Evolutionary conservation across 2,329 filamentous ascomycete genomes (phyloP).

Genomic region (Kalaharituber pfeilii): DNA sequence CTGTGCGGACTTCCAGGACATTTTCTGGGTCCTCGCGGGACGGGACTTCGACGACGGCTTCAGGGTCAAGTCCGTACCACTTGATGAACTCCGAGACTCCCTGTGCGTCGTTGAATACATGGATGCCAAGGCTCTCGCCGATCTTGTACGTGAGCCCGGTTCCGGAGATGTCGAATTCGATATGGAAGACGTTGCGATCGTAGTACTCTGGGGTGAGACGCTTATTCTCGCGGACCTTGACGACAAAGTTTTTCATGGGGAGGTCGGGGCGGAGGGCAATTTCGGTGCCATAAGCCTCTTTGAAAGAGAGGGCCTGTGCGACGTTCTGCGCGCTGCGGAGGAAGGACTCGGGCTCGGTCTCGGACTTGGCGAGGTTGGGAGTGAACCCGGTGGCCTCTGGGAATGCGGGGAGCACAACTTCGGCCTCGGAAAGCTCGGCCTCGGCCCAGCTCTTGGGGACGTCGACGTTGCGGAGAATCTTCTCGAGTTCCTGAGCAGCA

Average conservation of each 20-base stretch:
- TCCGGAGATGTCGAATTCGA: slow-evolving; percentile 86
- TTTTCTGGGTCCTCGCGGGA: slow-evolving; percentile 58
- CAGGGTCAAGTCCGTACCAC: slow-evolving; percentile 67
- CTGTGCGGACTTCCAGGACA: slow-evolving; percentile 63
- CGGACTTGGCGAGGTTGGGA: slow-evolving; percentile 52
- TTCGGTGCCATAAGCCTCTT: slow-evolving; percentile 73
- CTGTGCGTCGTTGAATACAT: slow-evolving; percentile 74
- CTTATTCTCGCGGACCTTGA: slow-evolving; percentile 88
- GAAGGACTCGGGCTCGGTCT: slow-evolving; percentile 46
- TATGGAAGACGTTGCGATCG: slow-evolving; percentile 99
- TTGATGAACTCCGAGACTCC: slow-evolving; percentile 74
- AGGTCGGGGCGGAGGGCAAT: slow-evolving; percentile 67
- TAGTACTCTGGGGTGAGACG: slow-evolving; percentile 75
- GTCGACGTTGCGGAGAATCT: slow-evolving; percentile 52
- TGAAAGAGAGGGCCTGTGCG: slow-evolving; percentile 79
- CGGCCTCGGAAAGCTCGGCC: slow-evolving; percentile 30
- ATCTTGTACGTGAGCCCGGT: slow-evolving; percentile 93
- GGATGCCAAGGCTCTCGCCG: slow-evolving; percentile 88
- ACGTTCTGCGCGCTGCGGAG: slow-evolving; percentile 66
- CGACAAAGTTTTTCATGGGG: slow-evolving; percentile 65
- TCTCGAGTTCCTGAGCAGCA: slow-evolving; percentile 42
- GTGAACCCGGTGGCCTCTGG: slow-evolving; percentile 68
- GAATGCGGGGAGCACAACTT: slow-evolving; percentile 39
- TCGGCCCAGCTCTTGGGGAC: slow-evolving; percentile 68
- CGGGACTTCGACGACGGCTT: slow-evolving; percentile 79